Base-by-base conservation (phyloP, 2,329 filamentous ascomycete genomes). In the Mycosphaerella sp. region DNA sequence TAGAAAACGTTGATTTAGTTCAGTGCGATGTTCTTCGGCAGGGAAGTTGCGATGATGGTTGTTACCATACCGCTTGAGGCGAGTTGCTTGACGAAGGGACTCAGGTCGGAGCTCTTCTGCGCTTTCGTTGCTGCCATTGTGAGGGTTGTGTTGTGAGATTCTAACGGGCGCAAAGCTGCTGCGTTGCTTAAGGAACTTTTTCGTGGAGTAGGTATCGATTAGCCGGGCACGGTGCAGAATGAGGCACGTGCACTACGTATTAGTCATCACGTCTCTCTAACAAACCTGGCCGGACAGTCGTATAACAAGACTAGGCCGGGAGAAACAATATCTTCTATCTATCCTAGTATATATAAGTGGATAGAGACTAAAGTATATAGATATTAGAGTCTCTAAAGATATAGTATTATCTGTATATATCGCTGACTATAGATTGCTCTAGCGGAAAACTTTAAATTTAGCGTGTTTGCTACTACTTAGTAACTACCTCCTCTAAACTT, bases 21-120 rank as follows among this genome's bases (percentile, higher is more conserved):
- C 13, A 16, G 12, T 25, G 21, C 35, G 40, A 21, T 10, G 40
- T 25, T 28, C 8, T 35, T n/a, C n/a, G n/a, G n/a, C n/a, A n/a
- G n/a, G n/a, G n/a, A n/a, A n/a, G n/a, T n/a, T n/a, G n/a, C n/a
- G n/a, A 25, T 10, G 16, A 30, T 12, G 73, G 66, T 94, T 94
- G 78, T n/a, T 53, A 42, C 51, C 79, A 57, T 67, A 91, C 88
- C 87, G 72, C 86, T 93, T 32, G 88, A 90, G 49, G 87, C 87
- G 57, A 94, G 81, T 66, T 90, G 84, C 69, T 83, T 86, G 57
- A 94, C 84, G 60, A 94, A 94, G 5, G 87, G 53, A 21, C 41
- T 58, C n/a, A 49, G 48, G 8, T 54, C 46, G 9, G 58, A 56
- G 37, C 49, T 35, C 39, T 48, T 42, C 2, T 34, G 13, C 12